Evolutionary conservation across 2,329 filamentous ascomycete genomes (phyloP).

Genomic region (Calonectria naviculata): DNA sequence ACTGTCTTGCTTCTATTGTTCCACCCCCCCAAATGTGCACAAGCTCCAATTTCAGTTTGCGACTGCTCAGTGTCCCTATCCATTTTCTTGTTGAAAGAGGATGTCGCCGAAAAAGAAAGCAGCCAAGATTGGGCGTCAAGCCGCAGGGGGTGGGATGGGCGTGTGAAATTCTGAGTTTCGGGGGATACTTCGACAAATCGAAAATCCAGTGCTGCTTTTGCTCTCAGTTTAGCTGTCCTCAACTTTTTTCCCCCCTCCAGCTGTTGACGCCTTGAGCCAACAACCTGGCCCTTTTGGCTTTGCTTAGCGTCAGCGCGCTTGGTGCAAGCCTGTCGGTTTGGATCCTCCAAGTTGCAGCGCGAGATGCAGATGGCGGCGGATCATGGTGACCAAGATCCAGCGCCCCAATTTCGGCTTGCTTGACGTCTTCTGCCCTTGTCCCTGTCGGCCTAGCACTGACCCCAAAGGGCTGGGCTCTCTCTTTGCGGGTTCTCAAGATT

Average conservation of each 20-base stretch:
- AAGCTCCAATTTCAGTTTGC: slow-evolving; percentile 32
- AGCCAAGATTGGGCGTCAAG: slow-evolving; percentile 28
- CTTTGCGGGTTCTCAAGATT: slow-evolving; percentile 16
- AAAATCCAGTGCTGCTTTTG: slow-evolving; percentile 50
- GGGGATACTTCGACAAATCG: slow-evolving; percentile 3
- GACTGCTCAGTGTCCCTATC: slow-evolving; percentile 27
- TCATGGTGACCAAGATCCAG: slow-evolving; percentile 28
- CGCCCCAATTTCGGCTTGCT: slow-evolving; percentile 24
- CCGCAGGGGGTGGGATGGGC: slow-evolving; percentile 29
- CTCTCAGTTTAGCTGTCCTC: slow-evolving; percentile 7
- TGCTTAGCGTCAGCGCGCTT: slow-evolving; percentile 46
- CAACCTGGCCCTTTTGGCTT: slow-evolving; percentile 35
- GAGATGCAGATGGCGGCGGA: slow-evolving; percentile 34
- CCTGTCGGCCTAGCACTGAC: slow-evolving; percentile 8
- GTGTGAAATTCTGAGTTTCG: slow-evolving; percentile 31
- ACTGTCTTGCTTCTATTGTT: slow-evolving; percentile 36
- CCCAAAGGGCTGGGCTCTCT: slow-evolving; percentile 10
- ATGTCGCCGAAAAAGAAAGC: slow-evolving; percentile 35
- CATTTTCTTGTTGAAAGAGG: slow-evolving; percentile 22
- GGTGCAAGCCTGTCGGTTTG: slow-evolving; percentile 36
- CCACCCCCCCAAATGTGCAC: slow-evolving; percentile 28
- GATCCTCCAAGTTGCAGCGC: slow-evolving; percentile 28
- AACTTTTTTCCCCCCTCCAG: background rate
- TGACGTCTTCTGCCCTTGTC: slow-evolving; percentile 18
- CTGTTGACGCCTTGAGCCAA: background rate